A percentile compares a stretch with the other conserved stretches of the same genome.
Evolutionary conservation across 176 grass and related monocot genomes (phyloP).

Genomic region (Phragmites australis): DNA sequence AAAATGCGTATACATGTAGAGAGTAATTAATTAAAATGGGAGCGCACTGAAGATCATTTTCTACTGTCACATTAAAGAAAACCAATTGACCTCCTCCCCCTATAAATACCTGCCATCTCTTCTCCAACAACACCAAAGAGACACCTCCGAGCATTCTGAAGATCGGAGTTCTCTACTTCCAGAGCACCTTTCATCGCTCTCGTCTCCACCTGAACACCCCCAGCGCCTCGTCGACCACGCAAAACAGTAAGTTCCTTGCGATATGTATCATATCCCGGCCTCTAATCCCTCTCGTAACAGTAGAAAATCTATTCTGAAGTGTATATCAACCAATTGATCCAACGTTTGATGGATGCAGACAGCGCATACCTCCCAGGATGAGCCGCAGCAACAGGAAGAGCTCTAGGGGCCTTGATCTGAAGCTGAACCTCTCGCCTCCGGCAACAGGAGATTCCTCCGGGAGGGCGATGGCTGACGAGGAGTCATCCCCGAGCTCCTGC

Average conservation of each 20-base stretch:
- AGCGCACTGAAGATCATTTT: constrained; percentile 13
- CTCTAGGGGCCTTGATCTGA: constrained; percentile 70
- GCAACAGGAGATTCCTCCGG: constrained; percentile 52
- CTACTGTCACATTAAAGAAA: constrained; percentile 65
- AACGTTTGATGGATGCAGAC: constrained; percentile 27
- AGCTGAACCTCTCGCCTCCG: constrained; percentile 76
- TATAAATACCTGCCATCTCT: constrained; percentile 60
- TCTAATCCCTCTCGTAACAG: background rate
- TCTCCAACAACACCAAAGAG: constrained; percentile 39
- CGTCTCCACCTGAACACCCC: constrained; percentile 3
- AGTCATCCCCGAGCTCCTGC: constrained; percentile 77
- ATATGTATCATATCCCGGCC: background rate
- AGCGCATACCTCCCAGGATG: constrained; percentile 41
- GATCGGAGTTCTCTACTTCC: constrained; percentile 2
- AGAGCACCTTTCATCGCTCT: constrained; percentile 10
- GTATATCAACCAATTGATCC: background rate
- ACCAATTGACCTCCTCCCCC: constrained; percentile 59
- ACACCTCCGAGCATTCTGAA: constrained; percentile 37
- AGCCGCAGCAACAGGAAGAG: constrained; percentile 77
- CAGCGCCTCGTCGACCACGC: background rate
- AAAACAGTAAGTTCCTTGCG: constrained; percentile 39
- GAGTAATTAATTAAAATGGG: constrained; percentile 20
- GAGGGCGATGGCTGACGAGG: constrained; percentile 56
- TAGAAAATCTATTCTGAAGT: background rate
- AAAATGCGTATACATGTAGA: constrained; percentile 38